Evolutionary conservation across 345 rosid species (phyloP), one percentile per base, ranked within the genome.

Genomic region (Linum tenue): DNA sequence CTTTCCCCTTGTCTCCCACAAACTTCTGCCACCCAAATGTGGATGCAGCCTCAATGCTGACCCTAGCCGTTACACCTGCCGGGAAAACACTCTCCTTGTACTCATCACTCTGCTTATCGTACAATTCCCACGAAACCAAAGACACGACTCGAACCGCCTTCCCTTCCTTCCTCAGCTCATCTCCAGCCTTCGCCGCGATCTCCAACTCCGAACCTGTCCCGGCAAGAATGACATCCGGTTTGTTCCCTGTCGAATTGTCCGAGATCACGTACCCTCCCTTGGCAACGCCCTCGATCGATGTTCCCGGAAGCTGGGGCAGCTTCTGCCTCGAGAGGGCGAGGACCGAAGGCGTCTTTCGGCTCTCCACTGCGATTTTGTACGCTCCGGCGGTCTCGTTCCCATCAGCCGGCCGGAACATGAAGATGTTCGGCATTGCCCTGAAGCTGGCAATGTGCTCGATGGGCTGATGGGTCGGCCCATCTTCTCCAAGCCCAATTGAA

Each of bases 391-490:
- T 95, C 71, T 95, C 99, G 39, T 86, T 95, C 56, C 97, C 99
- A 38, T 95, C 99, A 67, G 99, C 99, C 12, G 99, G 99, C 57
- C 99, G 97, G 76, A 95, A 82, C 99, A 95, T 95, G 53, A 95
- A 74, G 40, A 82, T 72, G 80, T 91, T 95, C 55, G 99, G 98
- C 97, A 95, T 95, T 42, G 99, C 99, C 59, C 99, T 95, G 91
- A 95, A 91, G 70, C 99, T 95, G 6, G 99, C 96, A 56, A 95
- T 16, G 84, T 95, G 97, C 74, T 95, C 99, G 42, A 95, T 78
- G 40, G 99, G 97, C 76, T 95, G 99, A 77, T 91, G 99, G 67
- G 99, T 95, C 42, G 99, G 99, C 64, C 99, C 99, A 68, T 95
- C 99, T 75, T 95, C 99, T 63, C 99, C 99, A 9, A 95, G 95